Evolutionary conservation across 2,329 filamentous ascomycete species (phyloP).

Genomic region (Lachnellula arida): DNA sequence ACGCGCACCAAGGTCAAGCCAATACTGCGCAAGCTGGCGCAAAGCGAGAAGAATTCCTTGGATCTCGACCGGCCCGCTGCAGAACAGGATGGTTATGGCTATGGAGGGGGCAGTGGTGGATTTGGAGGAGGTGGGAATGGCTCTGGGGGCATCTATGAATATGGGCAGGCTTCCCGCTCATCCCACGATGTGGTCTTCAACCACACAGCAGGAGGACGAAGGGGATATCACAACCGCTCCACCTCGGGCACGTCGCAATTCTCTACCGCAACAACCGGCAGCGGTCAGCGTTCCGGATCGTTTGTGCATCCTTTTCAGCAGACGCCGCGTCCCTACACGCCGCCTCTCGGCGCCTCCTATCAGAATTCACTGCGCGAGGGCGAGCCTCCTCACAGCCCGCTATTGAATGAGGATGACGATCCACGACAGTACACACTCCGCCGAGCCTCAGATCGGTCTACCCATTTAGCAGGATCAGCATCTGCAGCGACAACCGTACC

Average conservation of each 20-base stretch:
- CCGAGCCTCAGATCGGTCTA: slow-evolving; percentile 23
- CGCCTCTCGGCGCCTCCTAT: slow-evolving; percentile 48
- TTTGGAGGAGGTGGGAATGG: too few relatives aligned
- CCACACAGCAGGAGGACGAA: slow-evolving; percentile 14
- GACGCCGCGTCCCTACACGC: slow-evolving; percentile 56
- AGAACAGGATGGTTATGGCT: slow-evolving; percentile 43
- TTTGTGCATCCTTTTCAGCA: slow-evolving; percentile 64
- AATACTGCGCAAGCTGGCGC: slow-evolving; percentile 51
- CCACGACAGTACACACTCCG: slow-evolving; percentile 21
- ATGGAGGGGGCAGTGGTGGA: slow-evolving; percentile 25
- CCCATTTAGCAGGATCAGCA: slow-evolving; percentile 16
- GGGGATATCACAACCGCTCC: slow-evolving; percentile 47
- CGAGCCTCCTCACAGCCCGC: slow-evolving; percentile 38
- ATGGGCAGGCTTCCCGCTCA: slow-evolving; percentile 24
- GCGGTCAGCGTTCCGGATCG: slow-evolving; percentile 36
- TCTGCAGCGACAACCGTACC: slow-evolving; percentile 8
- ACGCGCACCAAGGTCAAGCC: slow-evolving; percentile 43
- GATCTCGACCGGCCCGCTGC: slow-evolving; percentile 58
- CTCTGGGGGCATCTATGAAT: slow-evolving; percentile 26
- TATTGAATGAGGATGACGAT: slow-evolving; percentile 30
- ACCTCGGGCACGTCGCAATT: slow-evolving; percentile 51
- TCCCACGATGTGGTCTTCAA: slow-evolving; percentile 27
- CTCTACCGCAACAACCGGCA: slow-evolving; percentile 52
- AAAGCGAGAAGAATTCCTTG: slow-evolving; percentile 57
- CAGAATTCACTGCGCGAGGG: slow-evolving; percentile 54